phyloP scores from a whole-genome alignment of 805 yeast genomes.

The Yamadazyma olivae region DNA sequence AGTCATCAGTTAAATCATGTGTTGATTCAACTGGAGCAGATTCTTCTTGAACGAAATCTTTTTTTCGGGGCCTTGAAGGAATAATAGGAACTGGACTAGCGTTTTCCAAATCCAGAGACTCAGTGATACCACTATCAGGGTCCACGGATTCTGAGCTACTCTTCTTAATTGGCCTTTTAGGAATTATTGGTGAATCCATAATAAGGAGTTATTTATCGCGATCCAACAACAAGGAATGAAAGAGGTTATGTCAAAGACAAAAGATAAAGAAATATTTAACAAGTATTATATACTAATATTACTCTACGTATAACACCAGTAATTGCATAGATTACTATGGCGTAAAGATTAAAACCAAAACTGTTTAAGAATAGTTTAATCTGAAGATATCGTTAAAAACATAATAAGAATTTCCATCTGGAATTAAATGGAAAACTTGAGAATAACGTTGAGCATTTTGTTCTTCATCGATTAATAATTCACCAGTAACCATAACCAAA shows the following conservation, averaged over 20 bases:
- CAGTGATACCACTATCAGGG: not conserved
- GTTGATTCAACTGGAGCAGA: not conserved
- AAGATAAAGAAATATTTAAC: too few species aligned
- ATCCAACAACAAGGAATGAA: too few species aligned
- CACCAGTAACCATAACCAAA: conserved; percentile 97
- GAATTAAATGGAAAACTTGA: conserved; percentile 95
- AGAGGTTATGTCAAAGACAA: too few species aligned
- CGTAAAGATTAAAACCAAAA: too few species aligned
- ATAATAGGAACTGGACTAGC: conserved; percentile 7
- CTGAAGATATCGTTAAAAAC: conserved; percentile 97
- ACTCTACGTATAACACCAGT: too few species aligned
- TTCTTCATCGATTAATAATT: conserved; percentile 88
- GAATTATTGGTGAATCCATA: conserved; percentile 19
- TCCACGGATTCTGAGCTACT: conserved; percentile 4
- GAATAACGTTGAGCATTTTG: conserved; percentile 94
- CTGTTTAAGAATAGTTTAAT: conserved; percentile 82
- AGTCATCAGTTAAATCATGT: not conserved
- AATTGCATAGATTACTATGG: too few species aligned
- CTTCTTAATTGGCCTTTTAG: conserved; percentile 22
- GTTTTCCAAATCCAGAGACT: not conserved
- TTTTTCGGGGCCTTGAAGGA: conserved; percentile 13
- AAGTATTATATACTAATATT: too few species aligned
- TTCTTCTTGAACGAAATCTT: not conserved
- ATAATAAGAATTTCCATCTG: conserved; percentile 86
- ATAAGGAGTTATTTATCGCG: too few species aligned